Conservation (phyloP, 2,329 filamentous ascomycete species). For the Ascochyta viciae-villosae region DNA sequence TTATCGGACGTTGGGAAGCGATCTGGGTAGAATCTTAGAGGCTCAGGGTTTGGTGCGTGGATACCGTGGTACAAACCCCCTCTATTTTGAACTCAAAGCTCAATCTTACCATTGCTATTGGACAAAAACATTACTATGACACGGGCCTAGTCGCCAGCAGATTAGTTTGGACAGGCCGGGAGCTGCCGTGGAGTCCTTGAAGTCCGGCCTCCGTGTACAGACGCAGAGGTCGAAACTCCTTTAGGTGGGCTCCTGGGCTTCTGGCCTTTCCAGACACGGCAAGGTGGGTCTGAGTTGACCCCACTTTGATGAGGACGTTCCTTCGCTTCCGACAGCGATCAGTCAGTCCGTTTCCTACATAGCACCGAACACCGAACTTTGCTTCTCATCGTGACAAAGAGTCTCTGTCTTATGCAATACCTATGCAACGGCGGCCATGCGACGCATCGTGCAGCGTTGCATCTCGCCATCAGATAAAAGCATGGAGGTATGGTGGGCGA, state of each 20-base stretch:
- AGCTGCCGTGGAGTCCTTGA: slow-evolving; percentile 14
- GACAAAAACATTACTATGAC: not conserved
- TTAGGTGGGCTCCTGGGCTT: not conserved
- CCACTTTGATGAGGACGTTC: not conserved
- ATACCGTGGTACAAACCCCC: slow-evolving; percentile 8
- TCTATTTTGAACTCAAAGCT: not conserved
- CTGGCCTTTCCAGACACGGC: not conserved
- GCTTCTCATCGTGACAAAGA: not conserved
- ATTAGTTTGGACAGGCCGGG: not conserved
- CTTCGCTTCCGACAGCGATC: not conserved
- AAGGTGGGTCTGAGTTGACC: not conserved
- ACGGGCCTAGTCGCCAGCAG: not conserved
- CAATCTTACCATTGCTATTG: slow-evolving; percentile 1
- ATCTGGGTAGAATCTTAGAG: not conserved
- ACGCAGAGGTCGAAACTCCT: not conserved
- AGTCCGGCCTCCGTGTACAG: slow-evolving; percentile 7
- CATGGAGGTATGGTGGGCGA: not conserved
- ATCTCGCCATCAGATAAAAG: not conserved
- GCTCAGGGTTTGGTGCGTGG: not conserved
- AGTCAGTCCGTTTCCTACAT: not conserved
- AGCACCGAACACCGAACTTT: slow-evolving; percentile 12
- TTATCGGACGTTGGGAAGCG: not conserved
- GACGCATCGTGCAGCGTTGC: not conserved
- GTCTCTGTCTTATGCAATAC: not conserved
- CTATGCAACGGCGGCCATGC: not conserved